Evolutionary conservation across 2,329 filamentous ascomycete genomes (phyloP), one percentile per base, ranked within the genome.

Genomic region (Sordariomycetes sp.): DNA sequence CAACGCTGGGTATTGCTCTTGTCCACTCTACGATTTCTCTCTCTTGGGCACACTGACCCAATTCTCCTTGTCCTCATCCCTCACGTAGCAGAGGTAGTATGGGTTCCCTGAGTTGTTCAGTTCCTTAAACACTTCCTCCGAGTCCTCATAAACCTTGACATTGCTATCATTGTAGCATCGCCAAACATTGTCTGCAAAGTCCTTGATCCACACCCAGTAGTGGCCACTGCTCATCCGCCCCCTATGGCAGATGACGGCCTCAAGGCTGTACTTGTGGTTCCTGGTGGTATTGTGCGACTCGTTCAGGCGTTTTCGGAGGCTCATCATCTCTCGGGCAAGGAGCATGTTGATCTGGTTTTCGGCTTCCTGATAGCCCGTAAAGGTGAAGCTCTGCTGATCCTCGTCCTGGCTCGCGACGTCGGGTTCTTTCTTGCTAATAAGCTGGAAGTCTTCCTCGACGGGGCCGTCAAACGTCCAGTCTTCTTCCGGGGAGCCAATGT

Each of bases 171-270:
- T 98, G 66, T 95, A 98, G 50, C 85, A 86, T 37, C 87, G 80
- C 88, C 92, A 98, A 15, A 88, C 66, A 27, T 75, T 72, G 30
- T 76, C 73, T 43, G 80, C 73, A 55, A 94, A 94, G 60, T 96
- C 92, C 50, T 79, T 84, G 42, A 98, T 93, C 72, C 88, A 95
- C 29, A 95, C 86, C 81, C 86, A 95, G 61, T 96, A 98, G 57
- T 98, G 92, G 0, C 92, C 92, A 30, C 80, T 80, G 29, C 68
- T 72, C 26, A 80, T 70, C 45, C 68, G 66, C 21, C 85, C 85
- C 15, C 82, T 79, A 54, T 98, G 92, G 47, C 94, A 90, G 50
- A 98, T 94, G 21, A 95, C 83, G 0, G 90, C 86, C 46, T 95
- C 88, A 5, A 98, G 72, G 11, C 77, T 77, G 54, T 96, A 98